Conservation (phyloP, 306 rosid species). For the Chamaecrista fasciculata region DNA sequence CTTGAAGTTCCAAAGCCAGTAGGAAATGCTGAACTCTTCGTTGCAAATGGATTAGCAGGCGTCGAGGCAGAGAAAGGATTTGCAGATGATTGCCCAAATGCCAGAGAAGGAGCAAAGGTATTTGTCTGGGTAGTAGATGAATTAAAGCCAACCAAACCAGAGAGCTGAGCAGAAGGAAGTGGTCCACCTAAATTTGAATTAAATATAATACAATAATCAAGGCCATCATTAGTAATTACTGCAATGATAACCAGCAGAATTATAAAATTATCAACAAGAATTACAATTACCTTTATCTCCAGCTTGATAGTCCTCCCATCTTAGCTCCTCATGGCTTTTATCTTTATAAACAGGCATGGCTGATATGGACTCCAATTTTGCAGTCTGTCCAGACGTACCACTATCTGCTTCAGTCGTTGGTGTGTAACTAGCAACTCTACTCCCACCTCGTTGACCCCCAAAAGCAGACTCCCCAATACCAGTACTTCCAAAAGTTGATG, state of each 20-base stretch:
- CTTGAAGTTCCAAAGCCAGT: conserved; percentile 54
- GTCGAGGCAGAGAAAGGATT: conserved; percentile 58
- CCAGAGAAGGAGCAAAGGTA: conserved; percentile 48
- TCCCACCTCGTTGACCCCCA: conserved; percentile 86
- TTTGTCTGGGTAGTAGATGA: conserved; percentile 53
- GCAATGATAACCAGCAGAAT: neutral
- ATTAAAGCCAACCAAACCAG: conserved; percentile 54
- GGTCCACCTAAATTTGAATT: conserved; percentile 74
- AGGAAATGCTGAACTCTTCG: conserved; percentile 55
- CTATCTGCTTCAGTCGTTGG: conserved; percentile 74
- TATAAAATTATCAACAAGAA: neutral
- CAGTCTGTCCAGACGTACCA: conserved; percentile 59
- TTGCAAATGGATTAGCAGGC: conserved; percentile 62
- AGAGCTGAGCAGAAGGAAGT: conserved; percentile 53
- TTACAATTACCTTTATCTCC: conserved; percentile 73
- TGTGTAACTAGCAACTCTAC: conserved; percentile 65
- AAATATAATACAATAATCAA: conserved; percentile 10
- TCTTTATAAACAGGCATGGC: conserved; percentile 89
- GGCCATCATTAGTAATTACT: neutral
- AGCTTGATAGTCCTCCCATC: conserved; percentile 96
- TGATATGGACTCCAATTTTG: conserved; percentile 85
- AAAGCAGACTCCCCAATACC: conserved; percentile 66
- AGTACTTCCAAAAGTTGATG: conserved; percentile 59
- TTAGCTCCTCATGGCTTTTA: conserved; percentile 91
- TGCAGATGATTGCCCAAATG: conserved; percentile 63